Percentiles rank a stretch among this genome's conserved stretches.
phyloP scores from a whole-genome alignment of 768 basidiomycete genomes.

The Termitomyces sp. region DNA sequence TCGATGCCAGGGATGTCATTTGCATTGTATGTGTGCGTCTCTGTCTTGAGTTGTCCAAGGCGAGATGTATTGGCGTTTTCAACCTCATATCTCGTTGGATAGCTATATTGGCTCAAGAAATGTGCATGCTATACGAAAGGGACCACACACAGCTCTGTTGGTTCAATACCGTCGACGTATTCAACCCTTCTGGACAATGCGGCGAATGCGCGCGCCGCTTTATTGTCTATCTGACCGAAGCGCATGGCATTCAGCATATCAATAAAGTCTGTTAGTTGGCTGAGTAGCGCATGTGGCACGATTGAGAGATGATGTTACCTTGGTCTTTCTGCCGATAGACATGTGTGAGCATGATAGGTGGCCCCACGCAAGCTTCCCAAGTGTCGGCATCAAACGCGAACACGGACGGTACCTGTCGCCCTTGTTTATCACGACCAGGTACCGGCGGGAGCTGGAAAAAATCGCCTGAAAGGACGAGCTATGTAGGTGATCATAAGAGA shows the following conservation, averaged over 20 bases:
- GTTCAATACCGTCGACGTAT: slow-evolving; percentile 71
- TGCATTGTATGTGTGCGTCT: slow-evolving; percentile 34
- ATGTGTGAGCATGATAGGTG: slow-evolving; percentile 51
- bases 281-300: not conserved
- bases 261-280: slow-evolving; percentile 48
- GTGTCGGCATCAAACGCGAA: slow-evolving; percentile 80
- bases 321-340: slow-evolving; percentile 91
- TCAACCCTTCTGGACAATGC: slow-evolving; percentile 48
- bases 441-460: slow-evolving; percentile 92
- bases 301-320: slow-evolving; percentile 28
- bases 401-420: slow-evolving; percentile 38
- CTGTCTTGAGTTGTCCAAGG: slow-evolving; percentile 36
- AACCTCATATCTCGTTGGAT: slow-evolving; percentile 70
- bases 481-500: not conserved
- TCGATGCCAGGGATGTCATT: slow-evolving; percentile 43
- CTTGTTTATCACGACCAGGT: slow-evolving; percentile 41
- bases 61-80: slow-evolving; percentile 58
- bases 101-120: slow-evolving; percentile 34
- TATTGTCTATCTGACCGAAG: slow-evolving; percentile 53
- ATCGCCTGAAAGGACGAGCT: slow-evolving; percentile 84
- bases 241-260: slow-evolving; percentile 89
- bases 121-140: not conserved
- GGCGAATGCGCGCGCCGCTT: slow-evolving; percentile 45
- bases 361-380: slow-evolving; percentile 66
- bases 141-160: slow-evolving; percentile 68